Base-by-base conservation (phyloP, 1,139 yeast genomes). In the Debaryomyces fabryi region DNA sequence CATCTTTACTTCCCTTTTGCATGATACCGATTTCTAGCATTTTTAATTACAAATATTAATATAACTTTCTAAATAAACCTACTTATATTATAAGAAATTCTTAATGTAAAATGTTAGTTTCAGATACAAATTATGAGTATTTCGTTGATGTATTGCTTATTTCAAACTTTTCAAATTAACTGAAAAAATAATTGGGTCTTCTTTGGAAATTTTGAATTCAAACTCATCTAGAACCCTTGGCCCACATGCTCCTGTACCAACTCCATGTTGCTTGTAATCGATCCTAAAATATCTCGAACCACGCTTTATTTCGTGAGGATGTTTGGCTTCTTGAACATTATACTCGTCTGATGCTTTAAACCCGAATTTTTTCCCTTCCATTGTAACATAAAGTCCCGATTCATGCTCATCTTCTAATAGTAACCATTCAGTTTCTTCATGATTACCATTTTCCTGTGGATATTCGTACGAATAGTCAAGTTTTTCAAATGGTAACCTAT, bases 361-460 rank as follows among this genome's bases (percentile, higher is more conserved):
- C 37, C 52, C 55, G 48, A 52, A 57, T 8, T 37, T 41, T n/a
- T 36, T 39, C n/a, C 45, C 40, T 20, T 44, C 38, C 42, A 39
- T 27, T 13, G 36, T 21, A 8, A 50, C 37, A 12, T 48, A 48
- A 9, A 42, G 43, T 6, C 48, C 51, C 4, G 29, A 20, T 13
- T 42, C 20, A 10, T 44, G 21, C 12, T 27, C 48, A 25, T 33
- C 35, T 44, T 49, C 48, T 41, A 49, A n/a, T 39, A 34, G 34
- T 8, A 64, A 57, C 71, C 71, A 67, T 13, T 60, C 52, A 9
- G 69, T 66, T 39, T 63, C 69, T 35, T 58, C 57, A 36, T 67
- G 64, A 52, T 69, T 69, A 6, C 73, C 72, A 48, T 66, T 65
- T 36, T 68, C 74, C 52, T 69, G 74, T 2, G 74, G 74, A 25